Evolutionary conservation across 352 stramenopile species (phyloP), one percentile per base, ranked within the genome.

Genomic region (Pythium monospermum): DNA sequence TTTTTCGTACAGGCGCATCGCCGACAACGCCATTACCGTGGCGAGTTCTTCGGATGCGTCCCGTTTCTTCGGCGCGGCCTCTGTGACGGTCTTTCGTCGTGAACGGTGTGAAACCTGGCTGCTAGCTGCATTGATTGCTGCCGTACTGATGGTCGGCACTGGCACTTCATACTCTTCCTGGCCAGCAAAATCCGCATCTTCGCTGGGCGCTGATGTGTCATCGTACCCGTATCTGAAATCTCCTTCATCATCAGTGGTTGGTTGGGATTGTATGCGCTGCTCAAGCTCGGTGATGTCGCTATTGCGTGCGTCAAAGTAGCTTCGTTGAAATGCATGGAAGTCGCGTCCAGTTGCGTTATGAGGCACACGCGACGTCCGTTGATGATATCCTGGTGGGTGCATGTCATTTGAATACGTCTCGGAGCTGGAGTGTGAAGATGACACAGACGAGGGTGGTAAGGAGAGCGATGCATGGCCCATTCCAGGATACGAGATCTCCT

Each of bases 1-100:
- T 47, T 82, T 69, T 42, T 89, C 77, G 32, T 88, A 89, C 43
- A 91, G 33, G n/a, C 71, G 66, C 80, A 91, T 91, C 1, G 80
- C 80, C 11, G 65, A 83, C 38, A 91, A 68, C 12, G 80, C 80
- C 64, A 91, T 83, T 15, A 72, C 68, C 15, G 76, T 75, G 32
- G 79, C 79, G 22, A 76, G 40, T 36, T 86, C 66, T 10, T 8
- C 6, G 10, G 35, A 10, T 8, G 35, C 35, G 16, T 41, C 35
- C 35, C 16, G 81, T 53, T 1, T 45, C 39, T 47, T 32, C 7
- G 21, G 42, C 2, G 15, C 6, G 8, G 36, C 43, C 16, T 55
- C 53, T 0, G 31, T 28, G 0, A 35, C 36, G 7, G 35, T 62
- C 15, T 54, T 45, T 11, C 44, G 42, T 28, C 44, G 38, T 1